phyloP scores from a whole-genome alignment of 2,329 filamentous ascomycete species.

The Neocucurbitaria cava region DNA sequence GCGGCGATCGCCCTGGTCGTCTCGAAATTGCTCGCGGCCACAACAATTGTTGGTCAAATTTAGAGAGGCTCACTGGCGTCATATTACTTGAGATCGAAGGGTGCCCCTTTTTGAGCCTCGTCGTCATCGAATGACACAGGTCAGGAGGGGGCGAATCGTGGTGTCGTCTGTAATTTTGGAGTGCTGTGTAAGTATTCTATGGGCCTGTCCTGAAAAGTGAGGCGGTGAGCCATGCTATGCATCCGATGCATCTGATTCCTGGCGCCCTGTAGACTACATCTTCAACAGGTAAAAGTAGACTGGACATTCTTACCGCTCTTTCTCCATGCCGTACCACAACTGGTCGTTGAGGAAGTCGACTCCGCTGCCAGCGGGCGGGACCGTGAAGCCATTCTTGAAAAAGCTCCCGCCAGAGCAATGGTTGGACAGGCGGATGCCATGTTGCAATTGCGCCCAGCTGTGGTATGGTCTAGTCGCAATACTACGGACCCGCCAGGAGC shows the following conservation, averaged over 20 bases:
- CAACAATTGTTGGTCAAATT: slow-evolving; percentile 26
- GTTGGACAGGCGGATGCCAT: slow-evolving; percentile 41
- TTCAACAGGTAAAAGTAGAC: slow-evolving; percentile 35
- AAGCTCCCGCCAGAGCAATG: slow-evolving; percentile 20
- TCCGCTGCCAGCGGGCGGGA: slow-evolving; percentile 29
- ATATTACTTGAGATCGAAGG: slow-evolving; percentile 20
- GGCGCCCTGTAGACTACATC: slow-evolving; percentile 32
- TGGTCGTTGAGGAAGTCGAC: slow-evolving; percentile 16
- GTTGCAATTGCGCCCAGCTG: slow-evolving; percentile 26
- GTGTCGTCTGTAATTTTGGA: slow-evolving; percentile 15
- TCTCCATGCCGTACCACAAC: slow-evolving; percentile 30
- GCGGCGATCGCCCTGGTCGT: slow-evolving; percentile 37
- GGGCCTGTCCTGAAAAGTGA: slow-evolving; percentile 20
- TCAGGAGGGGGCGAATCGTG: slow-evolving; percentile 16
- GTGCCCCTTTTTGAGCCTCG: slow-evolving; percentile 31
- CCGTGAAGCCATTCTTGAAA: slow-evolving; percentile 23
- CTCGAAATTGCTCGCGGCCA: slow-evolving; percentile 37
- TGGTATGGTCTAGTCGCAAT: background rate
- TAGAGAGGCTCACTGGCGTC: slow-evolving; percentile 28
- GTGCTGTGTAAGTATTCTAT: slow-evolving; percentile 26
- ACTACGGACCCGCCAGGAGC: slow-evolving; percentile 9
- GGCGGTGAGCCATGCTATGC: slow-evolving; percentile 34
- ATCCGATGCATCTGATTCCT: slow-evolving; percentile 29
- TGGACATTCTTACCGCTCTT: slow-evolving; percentile 44
- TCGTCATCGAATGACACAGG: slow-evolving; percentile 35